Percentiles rank a stretch among this genome's conserved stretches.
Conservation (phyloP, 441 rosid genomes). For the Pelargonium myrrhifolium region DNA sequence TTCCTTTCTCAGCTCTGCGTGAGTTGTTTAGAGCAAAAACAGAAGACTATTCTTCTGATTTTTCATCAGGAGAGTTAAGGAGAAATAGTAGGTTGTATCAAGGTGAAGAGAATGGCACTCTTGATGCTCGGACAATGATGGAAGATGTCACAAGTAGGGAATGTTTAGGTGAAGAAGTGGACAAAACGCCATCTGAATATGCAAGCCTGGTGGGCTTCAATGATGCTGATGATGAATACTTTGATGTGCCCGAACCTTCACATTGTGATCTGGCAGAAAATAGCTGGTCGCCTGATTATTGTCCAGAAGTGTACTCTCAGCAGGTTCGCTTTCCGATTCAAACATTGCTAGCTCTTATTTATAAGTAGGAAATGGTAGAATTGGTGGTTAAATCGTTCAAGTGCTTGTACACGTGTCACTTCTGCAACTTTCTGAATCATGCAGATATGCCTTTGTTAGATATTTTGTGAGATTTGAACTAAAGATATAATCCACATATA, state of each 20-base stretch:
- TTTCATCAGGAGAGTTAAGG: constrained; percentile 67
- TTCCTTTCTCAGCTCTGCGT: constrained; percentile 55
- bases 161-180: constrained; percentile 45
- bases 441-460: not conserved
- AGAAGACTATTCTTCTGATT: constrained; percentile 50
- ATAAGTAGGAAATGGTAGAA: not conserved
- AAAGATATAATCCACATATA: not conserved
- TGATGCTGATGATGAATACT: constrained; percentile 83
- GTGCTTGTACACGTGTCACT: not conserved
- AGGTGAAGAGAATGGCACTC: constrained; percentile 24
- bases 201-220: constrained; percentile 75
- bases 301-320: constrained; percentile 53
- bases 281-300: constrained; percentile 69
- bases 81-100: constrained; percentile 39
- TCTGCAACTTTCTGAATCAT: no score
- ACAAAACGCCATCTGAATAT: constrained; percentile 59
- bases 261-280: constrained; percentile 52
- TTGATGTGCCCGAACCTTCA: constrained; percentile 86
- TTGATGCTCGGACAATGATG: constrained; percentile 27
- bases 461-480: not conserved
- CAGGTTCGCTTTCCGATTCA: constrained; percentile 24
- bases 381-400: constrained; percentile 9
- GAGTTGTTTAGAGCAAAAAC: constrained; percentile 69
- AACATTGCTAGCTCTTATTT: constrained; percentile 12
- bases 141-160: constrained; percentile 39